Evolutionary conservation across 176 grass and related monocot species (phyloP).

Genomic region (Oropetium thomaeum): DNA sequence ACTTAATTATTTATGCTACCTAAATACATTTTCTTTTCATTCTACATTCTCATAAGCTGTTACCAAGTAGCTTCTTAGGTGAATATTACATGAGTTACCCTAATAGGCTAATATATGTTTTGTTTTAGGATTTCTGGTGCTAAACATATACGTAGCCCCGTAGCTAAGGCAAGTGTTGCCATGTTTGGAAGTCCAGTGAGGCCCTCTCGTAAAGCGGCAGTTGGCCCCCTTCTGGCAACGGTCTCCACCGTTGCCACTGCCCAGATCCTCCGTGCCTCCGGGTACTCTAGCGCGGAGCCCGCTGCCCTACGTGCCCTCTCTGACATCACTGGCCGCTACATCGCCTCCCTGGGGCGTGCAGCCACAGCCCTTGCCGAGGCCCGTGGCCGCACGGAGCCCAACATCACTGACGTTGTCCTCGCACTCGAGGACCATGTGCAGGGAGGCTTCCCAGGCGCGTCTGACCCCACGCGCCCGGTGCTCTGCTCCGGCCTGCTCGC

Average conservation of each 20-base stretch:
- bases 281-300: constrained; percentile 41
- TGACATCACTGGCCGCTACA: constrained; percentile 39
- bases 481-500: constrained; percentile 43
- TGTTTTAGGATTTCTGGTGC: no score
- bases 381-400: constrained; percentile 47
- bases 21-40: no score
- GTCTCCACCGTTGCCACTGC: constrained; percentile 36
- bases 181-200: constrained; percentile 53
- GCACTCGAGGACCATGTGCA: constrained; percentile 44
- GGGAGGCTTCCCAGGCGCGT: constrained; percentile 42
- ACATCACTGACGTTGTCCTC: constrained; percentile 48
- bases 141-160: no score
- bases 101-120: no score
- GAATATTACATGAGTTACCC: no score
- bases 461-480: constrained; percentile 31
- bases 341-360: constrained; percentile 43
- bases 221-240: neutral
- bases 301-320: constrained; percentile 42
- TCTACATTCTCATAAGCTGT: no score
- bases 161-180: no score
- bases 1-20: no score
- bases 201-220: neutral
- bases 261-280: constrained; percentile 49
- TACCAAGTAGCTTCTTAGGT: no score
- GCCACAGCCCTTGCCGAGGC: constrained; percentile 40